These are phyloP conservation scores for Aleurites moluccanus DNA, from an alignment of 441 rosid species.

Conservation along the genomic window DNA sequence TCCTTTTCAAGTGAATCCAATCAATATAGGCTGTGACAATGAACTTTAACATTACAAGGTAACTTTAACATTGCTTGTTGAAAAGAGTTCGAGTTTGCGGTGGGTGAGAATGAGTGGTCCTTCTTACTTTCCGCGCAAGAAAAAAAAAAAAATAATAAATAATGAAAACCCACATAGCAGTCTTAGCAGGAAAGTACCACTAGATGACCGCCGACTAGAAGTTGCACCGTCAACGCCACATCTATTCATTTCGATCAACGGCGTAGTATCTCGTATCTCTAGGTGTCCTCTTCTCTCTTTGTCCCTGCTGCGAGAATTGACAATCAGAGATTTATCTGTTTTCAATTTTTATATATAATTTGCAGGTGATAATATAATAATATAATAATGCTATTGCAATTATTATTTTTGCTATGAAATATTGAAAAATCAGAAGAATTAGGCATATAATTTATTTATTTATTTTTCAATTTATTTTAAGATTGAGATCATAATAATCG, in stretches of 20 bases:
- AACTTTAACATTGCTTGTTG: not conserved
- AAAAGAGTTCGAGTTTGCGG: not conserved
- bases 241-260: constrained; percentile 20
- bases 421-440: not conserved
- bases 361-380: constrained; percentile 9
- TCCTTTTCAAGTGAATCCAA: not conserved
- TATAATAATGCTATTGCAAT: not conserved
- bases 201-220: constrained; percentile 47
- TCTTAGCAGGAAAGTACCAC: no score
- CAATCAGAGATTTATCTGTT: not conserved
- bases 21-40: constrained; percentile 8
- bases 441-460: not conserved
- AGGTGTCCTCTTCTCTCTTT: constrained; percentile 39
- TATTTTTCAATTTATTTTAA: not conserved
- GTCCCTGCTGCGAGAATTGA: constrained; percentile 4
- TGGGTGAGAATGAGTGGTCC: constrained; percentile 5
- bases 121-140: constrained; percentile 58
- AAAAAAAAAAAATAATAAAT: constrained; percentile 16
- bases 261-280: constrained; percentile 38
- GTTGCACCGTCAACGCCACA: constrained; percentile 31
- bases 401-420: not conserved
- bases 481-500: no score
- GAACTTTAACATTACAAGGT: not conserved
- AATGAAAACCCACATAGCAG: not conserved
- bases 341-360: not conserved